These are phyloP conservation scores for Chytriomyces sp. DNA, from an alignment of 192 early-diverging fungal genomes.

Conservation along the genomic window DNA sequence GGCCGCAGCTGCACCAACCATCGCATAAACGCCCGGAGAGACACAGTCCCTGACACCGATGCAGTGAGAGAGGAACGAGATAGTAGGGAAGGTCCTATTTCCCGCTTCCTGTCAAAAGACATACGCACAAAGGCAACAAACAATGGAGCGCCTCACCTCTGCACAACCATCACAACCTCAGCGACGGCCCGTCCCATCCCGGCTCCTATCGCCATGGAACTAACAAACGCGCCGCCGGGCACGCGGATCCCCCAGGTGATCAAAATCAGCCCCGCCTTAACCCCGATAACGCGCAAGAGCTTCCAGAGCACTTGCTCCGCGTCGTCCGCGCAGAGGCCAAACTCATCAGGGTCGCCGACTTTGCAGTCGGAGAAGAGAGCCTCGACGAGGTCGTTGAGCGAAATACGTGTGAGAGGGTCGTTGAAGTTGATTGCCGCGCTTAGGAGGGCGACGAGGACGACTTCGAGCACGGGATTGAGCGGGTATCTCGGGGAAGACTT, in stretches of 20 bases:
- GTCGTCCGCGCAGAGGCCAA: slow-evolving; percentile 26
- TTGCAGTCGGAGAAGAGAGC: slow-evolving; percentile 44
- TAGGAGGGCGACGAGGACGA: slow-evolving; percentile 43
- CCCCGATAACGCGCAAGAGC: slow-evolving; percentile 13
- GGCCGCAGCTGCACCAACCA: slow-evolving; percentile 85
- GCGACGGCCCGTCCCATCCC: slow-evolving; percentile 83
- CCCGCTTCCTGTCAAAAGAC: too few relatives aligned
- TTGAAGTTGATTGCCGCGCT: slow-evolving; percentile 40
- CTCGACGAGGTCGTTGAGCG: slow-evolving; percentile 26
- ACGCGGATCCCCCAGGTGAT: slow-evolving; percentile 57
- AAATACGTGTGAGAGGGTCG: slow-evolving; percentile 19
- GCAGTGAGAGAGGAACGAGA: slow-evolving; percentile 55
- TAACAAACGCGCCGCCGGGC: slow-evolving; percentile 89
- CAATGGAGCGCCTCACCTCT: too few relatives aligned
- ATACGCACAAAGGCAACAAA: too few relatives aligned
- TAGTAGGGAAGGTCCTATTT: slow-evolving; percentile 60
- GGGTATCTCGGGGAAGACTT: slow-evolving; percentile 2
- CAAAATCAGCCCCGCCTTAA: slow-evolving; percentile 35
- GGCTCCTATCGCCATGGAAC: slow-evolving; percentile 88
- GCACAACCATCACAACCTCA: slow-evolving; percentile 68
- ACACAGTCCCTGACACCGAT: slow-evolving; percentile 75
- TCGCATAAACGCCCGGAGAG: slow-evolving; percentile 84
- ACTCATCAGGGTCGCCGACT: slow-evolving; percentile 16
- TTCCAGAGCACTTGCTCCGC: slow-evolving; percentile 1
- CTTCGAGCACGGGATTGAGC: slow-evolving; percentile 39